phyloP scores from a whole-genome alignment of 805 yeast species.

The Ogataea chonburiensis region DNA sequence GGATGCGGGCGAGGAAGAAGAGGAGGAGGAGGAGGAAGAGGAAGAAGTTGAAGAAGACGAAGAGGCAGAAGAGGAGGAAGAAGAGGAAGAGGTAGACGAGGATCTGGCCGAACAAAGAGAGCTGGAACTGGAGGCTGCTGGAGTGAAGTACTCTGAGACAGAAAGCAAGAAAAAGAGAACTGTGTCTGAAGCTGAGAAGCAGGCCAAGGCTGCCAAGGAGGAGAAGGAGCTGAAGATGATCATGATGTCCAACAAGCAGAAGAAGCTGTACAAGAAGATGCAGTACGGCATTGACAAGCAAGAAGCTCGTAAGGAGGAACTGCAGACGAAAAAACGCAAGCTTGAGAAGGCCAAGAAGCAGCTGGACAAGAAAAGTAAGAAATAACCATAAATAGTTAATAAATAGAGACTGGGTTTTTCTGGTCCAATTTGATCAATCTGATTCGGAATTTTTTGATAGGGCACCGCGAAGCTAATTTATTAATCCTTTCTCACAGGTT shows the following conservation, averaged over 20 bases:
- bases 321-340: slow-evolving; percentile 67
- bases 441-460: not conserved
- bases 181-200: slow-evolving; percentile 44
- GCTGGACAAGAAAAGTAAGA: slow-evolving; percentile 9
- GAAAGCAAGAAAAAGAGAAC: slow-evolving; percentile 40
- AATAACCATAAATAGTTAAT: slow-evolving; percentile 3
- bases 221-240: slow-evolving; percentile 91
- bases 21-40: slow-evolving; percentile 47
- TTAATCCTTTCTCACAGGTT: not conserved
- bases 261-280: slow-evolving; percentile 92
- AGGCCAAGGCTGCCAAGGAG: slow-evolving; percentile 51
- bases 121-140: slow-evolving; percentile 86
- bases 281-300: slow-evolving; percentile 85
- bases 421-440: slow-evolving; percentile 2
- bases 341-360: slow-evolving; percentile 58
- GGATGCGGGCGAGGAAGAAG: slow-evolving; percentile 50
- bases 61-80: slow-evolving; percentile 54
- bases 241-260: slow-evolving; percentile 97
- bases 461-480: slow-evolving; percentile 1
- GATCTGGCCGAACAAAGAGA: slow-evolving; percentile 71
- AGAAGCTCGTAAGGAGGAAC: slow-evolving; percentile 67
- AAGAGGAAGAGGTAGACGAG: slow-evolving; percentile 49
- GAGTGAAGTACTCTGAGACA: slow-evolving; percentile 71
- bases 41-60: slow-evolving; percentile 52
- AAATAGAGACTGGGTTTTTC: not conserved